These are phyloP conservation scores for Taxillus chinensis DNA, from an alignment of 164 flowering plant genomes.

Conservation along the genomic window DNA sequence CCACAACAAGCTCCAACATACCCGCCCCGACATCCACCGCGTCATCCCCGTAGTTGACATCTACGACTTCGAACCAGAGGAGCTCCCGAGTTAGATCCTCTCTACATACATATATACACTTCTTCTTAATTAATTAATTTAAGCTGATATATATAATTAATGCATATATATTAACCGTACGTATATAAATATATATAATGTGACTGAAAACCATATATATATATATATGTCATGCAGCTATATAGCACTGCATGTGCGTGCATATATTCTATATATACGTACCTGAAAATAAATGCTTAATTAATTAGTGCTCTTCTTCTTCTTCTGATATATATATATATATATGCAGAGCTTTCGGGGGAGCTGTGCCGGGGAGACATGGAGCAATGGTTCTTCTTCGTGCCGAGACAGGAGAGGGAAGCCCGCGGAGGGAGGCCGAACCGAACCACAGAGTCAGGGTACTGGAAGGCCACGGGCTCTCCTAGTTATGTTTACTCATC, in stretches of 20 bases:
- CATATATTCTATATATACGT: no score
- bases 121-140: no score
- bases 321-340: neutral
- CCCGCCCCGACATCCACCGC: slow-evolving; percentile 14
- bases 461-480: slow-evolving; percentile 74
- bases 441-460: slow-evolving; percentile 41
- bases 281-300: no score
- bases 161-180: no score
- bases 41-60: slow-evolving; percentile 39
- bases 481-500: slow-evolving; percentile 47
- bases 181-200: no score
- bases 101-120: no score
- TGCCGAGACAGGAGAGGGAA: slow-evolving; percentile 50
- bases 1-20: slow-evolving; percentile 29
- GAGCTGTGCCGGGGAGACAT: slow-evolving; percentile 29
- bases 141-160: no score
- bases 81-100: slow-evolving; percentile 35
- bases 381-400: slow-evolving; percentile 67
- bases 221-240: no score
- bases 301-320: no score
- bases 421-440: slow-evolving; percentile 54
- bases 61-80: slow-evolving; percentile 35
- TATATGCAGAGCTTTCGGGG: slow-evolving; percentile 32
- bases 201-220: no score
- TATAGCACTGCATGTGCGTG: no score